Evolutionary conservation across 768 basidiomycete genomes (phyloP).

Genomic region (Floccularia luteovirens): DNA sequence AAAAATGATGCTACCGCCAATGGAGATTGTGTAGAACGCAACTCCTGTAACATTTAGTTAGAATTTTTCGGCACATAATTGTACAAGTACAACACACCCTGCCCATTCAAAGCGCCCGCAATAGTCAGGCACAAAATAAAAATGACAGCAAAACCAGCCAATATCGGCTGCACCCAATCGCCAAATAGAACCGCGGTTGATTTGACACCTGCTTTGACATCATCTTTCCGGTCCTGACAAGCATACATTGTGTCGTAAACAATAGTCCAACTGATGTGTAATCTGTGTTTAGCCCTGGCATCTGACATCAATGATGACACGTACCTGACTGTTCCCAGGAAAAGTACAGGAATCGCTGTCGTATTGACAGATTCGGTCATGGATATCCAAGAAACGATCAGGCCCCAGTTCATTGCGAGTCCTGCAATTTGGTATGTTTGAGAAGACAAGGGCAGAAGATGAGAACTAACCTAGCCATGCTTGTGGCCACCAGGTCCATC

Average conservation of each 20-base stretch:
- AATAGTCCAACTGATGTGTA: conserved; percentile 1
- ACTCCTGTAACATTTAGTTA: conserved; percentile 1
- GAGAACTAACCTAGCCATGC: conserved; percentile 26
- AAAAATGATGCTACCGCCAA: neutral
- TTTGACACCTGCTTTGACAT: conserved; percentile 49
- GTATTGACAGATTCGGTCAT: neutral
- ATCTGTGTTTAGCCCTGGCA: neutral
- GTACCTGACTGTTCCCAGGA: neutral
- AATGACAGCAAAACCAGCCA: conserved; percentile 29
- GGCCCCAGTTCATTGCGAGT: conserved; percentile 24
- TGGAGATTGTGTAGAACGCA: conserved; percentile 3
- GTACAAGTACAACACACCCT: too few relatives aligned
- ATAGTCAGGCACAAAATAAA: conserved; percentile 17
- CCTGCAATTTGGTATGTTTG: conserved; percentile 7
- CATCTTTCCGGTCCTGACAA: conserved; percentile 51
- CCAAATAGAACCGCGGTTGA: conserved; percentile 60
- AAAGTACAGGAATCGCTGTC: neutral
- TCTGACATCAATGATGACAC: neutral
- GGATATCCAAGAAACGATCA: conserved; percentile 22
- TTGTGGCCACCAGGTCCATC: conserved; percentile 34
- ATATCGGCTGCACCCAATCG: conserved; percentile 29
- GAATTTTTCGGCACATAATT: neutral
- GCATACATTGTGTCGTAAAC: conserved; percentile 49
- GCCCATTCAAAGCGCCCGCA: conserved; percentile 9
- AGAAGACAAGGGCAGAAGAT: neutral